Base-by-base conservation (phyloP, 2,329 filamentous ascomycete genomes). In the Pseudofabraea citricarpa region DNA sequence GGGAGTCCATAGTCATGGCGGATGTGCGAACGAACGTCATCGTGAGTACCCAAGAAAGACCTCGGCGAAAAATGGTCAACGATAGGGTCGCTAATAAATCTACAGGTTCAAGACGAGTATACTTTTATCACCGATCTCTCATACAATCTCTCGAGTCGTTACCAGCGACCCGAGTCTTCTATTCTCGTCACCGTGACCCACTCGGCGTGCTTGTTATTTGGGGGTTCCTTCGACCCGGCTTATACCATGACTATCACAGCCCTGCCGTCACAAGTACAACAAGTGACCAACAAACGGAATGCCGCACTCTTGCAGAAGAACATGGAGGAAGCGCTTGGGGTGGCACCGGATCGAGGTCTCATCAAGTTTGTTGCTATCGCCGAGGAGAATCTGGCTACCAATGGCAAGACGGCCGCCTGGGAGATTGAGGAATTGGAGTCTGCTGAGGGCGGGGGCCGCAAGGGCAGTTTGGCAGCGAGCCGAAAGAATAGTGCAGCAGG, bases 261-360 rank as follows among this genome's bases (percentile, higher is more conserved):
- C 1, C 71, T 93, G 8, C 74, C 85, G 1, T 72, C 72, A 9
- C 75, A 87, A 51, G 68, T 93, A 45, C 81, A 83, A 48, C 79
- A 86, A 0, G 76, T 81, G 3, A 87, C 80, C 41, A 95, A 95
- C 67, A 85, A 86, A 61, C 80, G 88, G 49, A 93, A 91, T 62
- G 81, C 87, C 1, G 73, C 75, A n/a, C 66, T 94, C 15, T 76
- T 94, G 3, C 87, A 93, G 59, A 73, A 71, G n/a, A 83, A 86
- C 60, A 75, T 95, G 63, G 73, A 81, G 12, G 83, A 88, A 19
- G 72, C 81, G 1, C 70, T 95, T 0, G 76, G 78, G 2, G 86
- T 95, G 3, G 56, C 72, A 0, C 64, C 81, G 0, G 70, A 77
- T 1, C 76, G 87, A 29, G 89, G 90, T 1, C 73, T 90, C 24